A percentile compares a stretch with the other conserved stretches of the same genome.
Evolutionary conservation across 805 yeast species (phyloP).

Genomic region (Candida saitoana): DNA sequence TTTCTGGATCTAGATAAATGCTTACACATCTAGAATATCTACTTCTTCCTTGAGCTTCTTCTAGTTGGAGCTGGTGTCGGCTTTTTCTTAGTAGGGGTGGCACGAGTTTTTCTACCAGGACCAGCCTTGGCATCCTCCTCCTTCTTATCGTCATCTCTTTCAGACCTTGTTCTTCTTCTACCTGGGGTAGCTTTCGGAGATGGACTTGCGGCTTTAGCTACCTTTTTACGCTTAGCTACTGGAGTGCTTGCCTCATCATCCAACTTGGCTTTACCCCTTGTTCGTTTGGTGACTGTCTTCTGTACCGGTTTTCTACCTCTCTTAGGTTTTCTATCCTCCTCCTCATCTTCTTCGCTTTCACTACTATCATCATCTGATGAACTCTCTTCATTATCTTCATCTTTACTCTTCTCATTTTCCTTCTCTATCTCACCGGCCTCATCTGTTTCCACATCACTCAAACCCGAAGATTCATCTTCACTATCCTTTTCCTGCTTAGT

Average conservation of each 20-base stretch:
- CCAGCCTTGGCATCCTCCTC: conserved; percentile 2
- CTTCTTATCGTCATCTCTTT: conserved; percentile 6
- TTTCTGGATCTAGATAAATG: no score
- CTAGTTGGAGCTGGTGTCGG: conserved; percentile 10
- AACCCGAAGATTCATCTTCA: conserved; percentile 10
- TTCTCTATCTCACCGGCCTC: conserved; percentile 17
- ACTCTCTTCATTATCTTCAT: conserved; percentile 3
- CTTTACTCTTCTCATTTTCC: conserved; percentile 20
- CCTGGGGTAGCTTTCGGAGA: conserved; percentile 9
- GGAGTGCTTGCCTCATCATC: conserved; percentile 9
- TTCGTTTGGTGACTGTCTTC: conserved; percentile 8
- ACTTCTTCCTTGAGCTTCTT: conserved; percentile 16
- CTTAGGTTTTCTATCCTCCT: conserved; percentile 11
- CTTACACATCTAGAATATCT: no score
- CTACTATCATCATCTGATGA: conserved; percentile 5
- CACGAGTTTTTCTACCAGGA: conserved; percentile 2
- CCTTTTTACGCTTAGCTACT: conserved; percentile 9
- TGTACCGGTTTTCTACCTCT: conserved; percentile 8
- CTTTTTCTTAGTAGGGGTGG: background rate
- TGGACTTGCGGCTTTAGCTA: conserved; percentile 8
- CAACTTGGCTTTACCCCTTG: conserved; percentile 6
- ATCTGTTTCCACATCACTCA: conserved; percentile 11
- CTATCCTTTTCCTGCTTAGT: conserved; percentile 6
- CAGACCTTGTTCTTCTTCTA: conserved; percentile 6
- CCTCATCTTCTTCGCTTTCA: conserved; percentile 6